A percentile compares a stretch with the other conserved stretches of the same genome.
Conservation (phyloP, 169 alveolate genomes). For the Cardiosporidium cionae region DNA sequence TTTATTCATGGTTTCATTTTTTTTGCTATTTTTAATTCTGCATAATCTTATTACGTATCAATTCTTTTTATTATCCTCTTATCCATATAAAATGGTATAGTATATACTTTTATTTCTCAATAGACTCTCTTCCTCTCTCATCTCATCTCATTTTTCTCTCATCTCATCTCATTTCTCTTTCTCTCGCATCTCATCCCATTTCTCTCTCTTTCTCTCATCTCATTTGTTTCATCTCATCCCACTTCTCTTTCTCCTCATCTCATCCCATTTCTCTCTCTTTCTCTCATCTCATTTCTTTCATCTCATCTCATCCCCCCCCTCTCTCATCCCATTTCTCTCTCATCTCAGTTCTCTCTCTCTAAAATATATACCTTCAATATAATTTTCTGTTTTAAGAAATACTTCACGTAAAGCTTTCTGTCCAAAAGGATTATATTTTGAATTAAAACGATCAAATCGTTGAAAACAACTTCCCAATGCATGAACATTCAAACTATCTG, state of each 20-base stretch:
- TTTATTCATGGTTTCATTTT: too few relatives aligned
- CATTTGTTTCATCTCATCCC: not conserved
- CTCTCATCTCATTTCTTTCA: too few relatives aligned
- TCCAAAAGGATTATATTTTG: slow-evolving; percentile 80
- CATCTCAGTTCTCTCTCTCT: not conserved
- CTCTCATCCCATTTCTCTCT: not conserved
- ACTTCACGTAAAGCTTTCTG: slow-evolving; percentile 67
- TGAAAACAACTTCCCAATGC: slow-evolving; percentile 77
- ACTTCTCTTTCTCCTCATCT: not conserved
- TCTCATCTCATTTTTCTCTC: too few relatives aligned
- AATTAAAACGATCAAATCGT: slow-evolving; percentile 83
- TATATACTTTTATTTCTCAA: too few relatives aligned
- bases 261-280: too few relatives aligned
- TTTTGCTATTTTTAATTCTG: too few relatives aligned
- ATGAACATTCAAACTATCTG: slow-evolving; percentile 63
- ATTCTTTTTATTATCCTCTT: too few relatives aligned
- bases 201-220: not conserved
- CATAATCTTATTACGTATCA: too few relatives aligned
- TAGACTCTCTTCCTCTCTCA: too few relatives aligned
- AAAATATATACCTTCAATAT: slow-evolving; percentile 51
- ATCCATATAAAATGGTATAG: too few relatives aligned
- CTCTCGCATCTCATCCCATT: not conserved
- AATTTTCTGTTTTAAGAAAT: slow-evolving; percentile 79
- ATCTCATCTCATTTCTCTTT: too few relatives aligned
- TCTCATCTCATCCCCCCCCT: too few relatives aligned